These are phyloP conservation scores for Orbilia oligospora DNA, from an alignment of 2,329 filamentous ascomycete species.

Conservation along the genomic window DNA sequence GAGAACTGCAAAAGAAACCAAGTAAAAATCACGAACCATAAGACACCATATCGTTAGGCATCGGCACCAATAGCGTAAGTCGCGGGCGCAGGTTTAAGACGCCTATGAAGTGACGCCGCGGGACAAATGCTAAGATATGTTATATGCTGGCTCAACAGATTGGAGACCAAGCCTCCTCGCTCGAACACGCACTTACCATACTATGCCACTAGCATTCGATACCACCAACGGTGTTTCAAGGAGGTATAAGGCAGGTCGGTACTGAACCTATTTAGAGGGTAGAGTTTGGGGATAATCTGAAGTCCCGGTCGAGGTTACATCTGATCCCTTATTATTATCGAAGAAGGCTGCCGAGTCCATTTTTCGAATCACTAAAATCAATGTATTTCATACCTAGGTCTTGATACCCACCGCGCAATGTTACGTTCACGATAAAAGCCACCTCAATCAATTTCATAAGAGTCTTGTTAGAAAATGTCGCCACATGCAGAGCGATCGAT, in stretches of 20 bases:
- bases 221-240: neutral
- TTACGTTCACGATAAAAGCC: neutral
- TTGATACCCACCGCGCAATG: too few relatives aligned
- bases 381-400: neutral
- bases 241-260: neutral
- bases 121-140: too few relatives aligned
- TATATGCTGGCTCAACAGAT: too few relatives aligned
- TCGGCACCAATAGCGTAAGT: neutral
- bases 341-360: neutral
- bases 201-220: neutral
- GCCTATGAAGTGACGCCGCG: neutral
- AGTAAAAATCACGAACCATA: neutral
- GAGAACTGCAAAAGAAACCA: neutral
- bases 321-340: neutral
- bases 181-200: neutral
- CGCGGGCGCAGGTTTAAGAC: neutral
- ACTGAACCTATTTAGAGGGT: neutral
- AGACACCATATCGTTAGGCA: neutral
- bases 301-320: neutral
- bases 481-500: neutral
- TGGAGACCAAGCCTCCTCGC: neutral
- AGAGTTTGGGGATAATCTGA: neutral
- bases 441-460: neutral
- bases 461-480: neutral
- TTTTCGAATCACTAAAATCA: slow-evolving; percentile 4